Conservation (phyloP, 2,329 filamentous ascomycete genomes). For the Penicillium sp. region DNA sequence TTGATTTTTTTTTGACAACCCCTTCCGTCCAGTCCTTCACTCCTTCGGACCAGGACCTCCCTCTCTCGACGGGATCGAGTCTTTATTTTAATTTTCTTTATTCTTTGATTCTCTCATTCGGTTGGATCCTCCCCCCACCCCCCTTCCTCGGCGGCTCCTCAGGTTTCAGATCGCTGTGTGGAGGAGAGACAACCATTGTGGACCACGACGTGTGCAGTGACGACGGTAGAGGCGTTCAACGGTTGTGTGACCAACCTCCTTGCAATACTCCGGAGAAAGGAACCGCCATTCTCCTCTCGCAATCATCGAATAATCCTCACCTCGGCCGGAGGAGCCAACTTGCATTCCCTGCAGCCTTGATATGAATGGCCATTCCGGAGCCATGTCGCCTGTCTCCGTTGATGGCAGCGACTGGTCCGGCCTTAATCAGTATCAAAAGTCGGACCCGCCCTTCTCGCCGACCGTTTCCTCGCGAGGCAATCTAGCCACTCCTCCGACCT, state of each 20-base stretch:
- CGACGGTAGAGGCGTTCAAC: constrained; percentile 11
- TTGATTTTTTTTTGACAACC: constrained; percentile 23
- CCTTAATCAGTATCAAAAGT: constrained; percentile 68
- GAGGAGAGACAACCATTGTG: constrained; percentile 18
- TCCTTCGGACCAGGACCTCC: constrained; percentile 33
- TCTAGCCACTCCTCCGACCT: constrained; percentile 72
- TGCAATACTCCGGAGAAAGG: not conserved
- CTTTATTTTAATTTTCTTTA: not conserved
- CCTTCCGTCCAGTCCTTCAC: constrained; percentile 36
- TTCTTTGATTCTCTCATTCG: constrained; percentile 4
- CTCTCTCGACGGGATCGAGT: constrained; percentile 13
- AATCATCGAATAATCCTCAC: not conserved
- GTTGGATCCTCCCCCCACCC: constrained; percentile 12
- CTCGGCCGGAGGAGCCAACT: constrained; percentile 15
- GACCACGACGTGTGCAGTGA: constrained; percentile 22
- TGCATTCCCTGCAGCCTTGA: constrained; percentile 47
- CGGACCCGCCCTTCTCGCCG: constrained; percentile 50
- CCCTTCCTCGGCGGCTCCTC: constrained; percentile 20
- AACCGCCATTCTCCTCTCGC: not conserved
- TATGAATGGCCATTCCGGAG: constrained; percentile 74
- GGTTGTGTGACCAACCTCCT: not conserved
- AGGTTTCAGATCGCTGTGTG: constrained; percentile 21
- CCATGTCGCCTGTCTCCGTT: constrained; percentile 81
- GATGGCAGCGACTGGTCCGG: constrained; percentile 82
- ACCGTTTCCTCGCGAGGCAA: constrained; percentile 57